Evolutionary conservation across 257 asterid species (phyloP).

Genomic region (Salvia splendens): DNA sequence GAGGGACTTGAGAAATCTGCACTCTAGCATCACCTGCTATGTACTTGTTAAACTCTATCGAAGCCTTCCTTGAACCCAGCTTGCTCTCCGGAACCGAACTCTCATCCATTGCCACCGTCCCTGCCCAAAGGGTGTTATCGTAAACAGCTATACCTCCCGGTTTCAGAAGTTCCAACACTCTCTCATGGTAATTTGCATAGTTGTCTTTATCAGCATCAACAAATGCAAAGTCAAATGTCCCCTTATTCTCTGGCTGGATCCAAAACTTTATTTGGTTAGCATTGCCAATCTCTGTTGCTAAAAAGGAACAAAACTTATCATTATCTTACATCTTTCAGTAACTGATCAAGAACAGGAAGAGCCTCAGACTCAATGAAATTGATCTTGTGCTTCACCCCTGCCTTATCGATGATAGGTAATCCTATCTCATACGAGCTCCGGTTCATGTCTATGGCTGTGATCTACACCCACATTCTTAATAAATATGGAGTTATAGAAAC

Average conservation of each 20-base stretch:
- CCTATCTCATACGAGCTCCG: constrained; percentile 48
- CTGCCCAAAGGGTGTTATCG: constrained; percentile 63
- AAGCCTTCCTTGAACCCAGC: background rate
- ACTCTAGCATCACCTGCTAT: constrained; percentile 47
- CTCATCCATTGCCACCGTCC: constrained; percentile 44
- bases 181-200: constrained; percentile 52
- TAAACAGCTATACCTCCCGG: constrained; percentile 52
- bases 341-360: constrained; percentile 47
- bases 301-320: too few relatives aligned
- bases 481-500: too few relatives aligned
- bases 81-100: constrained; percentile 25
- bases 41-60: constrained; percentile 44
- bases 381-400: constrained; percentile 58
- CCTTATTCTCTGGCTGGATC: constrained; percentile 36
- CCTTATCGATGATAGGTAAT: constrained; percentile 50
- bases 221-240: constrained; percentile 51
- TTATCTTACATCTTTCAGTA: constrained; percentile 44
- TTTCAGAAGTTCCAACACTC: constrained; percentile 45
- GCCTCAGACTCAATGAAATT: constrained; percentile 55
- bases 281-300: too few relatives aligned
- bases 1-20: constrained; percentile 48
- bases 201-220: constrained; percentile 58
- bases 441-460: constrained; percentile 55
- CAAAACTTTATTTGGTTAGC: constrained; percentile 2
- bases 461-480: constrained; percentile 35